phyloP scores from a whole-genome alignment of 1,284 basidiomycete genomes.

The Veloboletus limbatus region DNA sequence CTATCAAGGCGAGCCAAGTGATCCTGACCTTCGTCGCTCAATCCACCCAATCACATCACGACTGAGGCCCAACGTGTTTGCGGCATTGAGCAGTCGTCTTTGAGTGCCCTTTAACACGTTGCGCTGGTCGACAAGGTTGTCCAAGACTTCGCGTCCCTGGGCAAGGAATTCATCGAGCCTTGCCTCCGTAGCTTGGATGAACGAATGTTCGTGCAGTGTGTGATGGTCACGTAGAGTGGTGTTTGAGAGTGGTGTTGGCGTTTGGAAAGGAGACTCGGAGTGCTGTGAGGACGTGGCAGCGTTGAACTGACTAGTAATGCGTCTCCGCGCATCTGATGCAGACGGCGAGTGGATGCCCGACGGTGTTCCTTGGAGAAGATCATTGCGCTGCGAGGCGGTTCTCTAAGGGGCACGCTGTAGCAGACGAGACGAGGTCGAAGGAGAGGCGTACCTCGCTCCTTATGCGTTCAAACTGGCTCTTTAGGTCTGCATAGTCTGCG shows the following conservation, averaged over 20 bases:
- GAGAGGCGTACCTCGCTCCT: constrained; percentile 47
- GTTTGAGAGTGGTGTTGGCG: constrained; percentile 52
- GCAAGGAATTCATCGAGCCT: constrained; percentile 86
- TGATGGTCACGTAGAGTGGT: constrained; percentile 65
- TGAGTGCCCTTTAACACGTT: constrained; percentile 91
- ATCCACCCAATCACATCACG: constrained; percentile 94
- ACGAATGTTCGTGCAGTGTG: constrained; percentile 83
- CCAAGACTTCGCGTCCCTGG: constrained; percentile 85
- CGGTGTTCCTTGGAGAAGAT: constrained; percentile 53
- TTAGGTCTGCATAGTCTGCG: constrained; percentile 69
- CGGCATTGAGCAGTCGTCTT: constrained; percentile 77
- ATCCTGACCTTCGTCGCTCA: constrained; percentile 75
- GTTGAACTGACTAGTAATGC: constrained; percentile 42
- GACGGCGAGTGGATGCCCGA: constrained; percentile 45
- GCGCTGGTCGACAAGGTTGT: constrained; percentile 88
- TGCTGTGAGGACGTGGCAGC: constrained; percentile 39
- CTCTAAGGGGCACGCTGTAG: constrained; percentile 40
- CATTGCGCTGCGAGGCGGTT: constrained; percentile 54
- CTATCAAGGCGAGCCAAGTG: background rate
- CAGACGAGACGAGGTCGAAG: background rate
- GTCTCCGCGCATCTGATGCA: constrained; percentile 53
- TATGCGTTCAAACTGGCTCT: constrained; percentile 65
- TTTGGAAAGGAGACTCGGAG: constrained; percentile 74
- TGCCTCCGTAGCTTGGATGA: constrained; percentile 77
- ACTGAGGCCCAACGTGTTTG: constrained; percentile 90